Conservation (phyloP, 768 basidiomycete genomes). For the Fomitopsis serialis region DNA sequence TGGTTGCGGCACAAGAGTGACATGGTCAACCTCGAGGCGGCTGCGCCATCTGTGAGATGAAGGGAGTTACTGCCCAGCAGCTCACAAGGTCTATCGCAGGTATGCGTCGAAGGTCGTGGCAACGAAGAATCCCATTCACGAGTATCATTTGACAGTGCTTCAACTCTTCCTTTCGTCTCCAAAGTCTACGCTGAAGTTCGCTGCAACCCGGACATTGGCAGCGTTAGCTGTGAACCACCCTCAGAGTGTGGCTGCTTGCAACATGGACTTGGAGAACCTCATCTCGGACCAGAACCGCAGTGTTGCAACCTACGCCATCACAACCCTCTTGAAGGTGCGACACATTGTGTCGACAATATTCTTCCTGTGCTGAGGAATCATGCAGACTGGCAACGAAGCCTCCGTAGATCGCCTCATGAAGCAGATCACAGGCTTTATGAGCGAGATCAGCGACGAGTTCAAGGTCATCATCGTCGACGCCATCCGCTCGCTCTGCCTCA, state of each 20-base stretch:
- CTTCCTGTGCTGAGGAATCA: constrained; percentile 12
- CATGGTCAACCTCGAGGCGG: constrained; percentile 99
- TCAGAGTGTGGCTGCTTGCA: constrained; percentile 82
- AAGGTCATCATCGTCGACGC: constrained; percentile 99
- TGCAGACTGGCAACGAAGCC: constrained; percentile 94
- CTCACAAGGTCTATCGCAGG: constrained; percentile 86
- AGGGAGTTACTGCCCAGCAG: constrained; percentile 70
- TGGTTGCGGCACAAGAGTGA: constrained; percentile 98
- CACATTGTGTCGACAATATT: background rate
- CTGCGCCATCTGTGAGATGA: constrained; percentile 96
- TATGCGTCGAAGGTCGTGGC: constrained; percentile 29
- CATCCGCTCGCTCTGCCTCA: constrained; percentile 95
- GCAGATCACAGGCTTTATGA: constrained; percentile 98
- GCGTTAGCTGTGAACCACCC: constrained; percentile 85
- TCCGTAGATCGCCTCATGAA: constrained; percentile 99
- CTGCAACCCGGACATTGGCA: constrained; percentile 93
- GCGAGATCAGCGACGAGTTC: constrained; percentile 99
- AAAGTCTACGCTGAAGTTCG: constrained; percentile 93
- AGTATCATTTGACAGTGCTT: constrained; percentile 73
- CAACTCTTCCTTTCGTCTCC: constrained; percentile 96
- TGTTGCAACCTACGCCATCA: constrained; percentile 98
- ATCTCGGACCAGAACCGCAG: constrained; percentile 95
- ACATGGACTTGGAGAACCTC: constrained; percentile 93
- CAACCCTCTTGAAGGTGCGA: constrained; percentile 88
- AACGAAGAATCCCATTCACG: background rate